Conservation (phyloP, 345 rosid species). For the Cardamine occulta region DNA sequence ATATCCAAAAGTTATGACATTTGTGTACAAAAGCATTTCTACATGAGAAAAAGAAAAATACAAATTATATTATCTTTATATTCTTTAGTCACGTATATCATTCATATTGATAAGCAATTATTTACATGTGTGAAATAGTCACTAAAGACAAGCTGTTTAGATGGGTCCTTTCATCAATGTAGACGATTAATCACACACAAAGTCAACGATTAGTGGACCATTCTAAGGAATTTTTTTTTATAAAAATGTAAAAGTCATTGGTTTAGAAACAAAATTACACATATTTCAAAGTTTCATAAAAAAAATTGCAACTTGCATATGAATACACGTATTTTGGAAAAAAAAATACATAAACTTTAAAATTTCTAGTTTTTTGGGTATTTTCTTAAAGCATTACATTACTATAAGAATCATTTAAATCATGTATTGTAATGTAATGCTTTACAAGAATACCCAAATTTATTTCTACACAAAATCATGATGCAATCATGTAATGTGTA, state of each 20-base stretch:
- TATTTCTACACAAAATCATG: too few species aligned
- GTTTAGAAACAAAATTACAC: background rate
- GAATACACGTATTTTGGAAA: background rate
- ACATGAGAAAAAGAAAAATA: background rate
- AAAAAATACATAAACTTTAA: too few species aligned
- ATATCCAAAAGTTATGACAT: background rate
- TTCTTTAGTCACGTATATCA: background rate
- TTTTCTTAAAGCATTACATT: background rate
- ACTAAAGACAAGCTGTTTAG: constrained; percentile 19
- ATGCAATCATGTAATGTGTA: background rate
- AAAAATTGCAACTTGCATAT: background rate
- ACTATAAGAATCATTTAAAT: background rate
- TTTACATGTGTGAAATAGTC: constrained; percentile 26
- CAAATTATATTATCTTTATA: background rate
- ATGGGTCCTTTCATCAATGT: constrained; percentile 25
- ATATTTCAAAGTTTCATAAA: background rate
- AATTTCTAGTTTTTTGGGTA: background rate
- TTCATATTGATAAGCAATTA: background rate
- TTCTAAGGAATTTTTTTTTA: background rate
- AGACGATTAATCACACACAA: background rate
- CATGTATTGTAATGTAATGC: background rate
- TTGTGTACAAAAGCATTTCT: background rate
- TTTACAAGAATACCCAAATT: too few species aligned
- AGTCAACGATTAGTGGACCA: constrained; percentile 21
- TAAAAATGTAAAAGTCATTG: background rate